These are phyloP conservation scores for Lumnitzera littorea DNA, from an alignment of 345 rosid species.

Conservation along the genomic window DNA sequence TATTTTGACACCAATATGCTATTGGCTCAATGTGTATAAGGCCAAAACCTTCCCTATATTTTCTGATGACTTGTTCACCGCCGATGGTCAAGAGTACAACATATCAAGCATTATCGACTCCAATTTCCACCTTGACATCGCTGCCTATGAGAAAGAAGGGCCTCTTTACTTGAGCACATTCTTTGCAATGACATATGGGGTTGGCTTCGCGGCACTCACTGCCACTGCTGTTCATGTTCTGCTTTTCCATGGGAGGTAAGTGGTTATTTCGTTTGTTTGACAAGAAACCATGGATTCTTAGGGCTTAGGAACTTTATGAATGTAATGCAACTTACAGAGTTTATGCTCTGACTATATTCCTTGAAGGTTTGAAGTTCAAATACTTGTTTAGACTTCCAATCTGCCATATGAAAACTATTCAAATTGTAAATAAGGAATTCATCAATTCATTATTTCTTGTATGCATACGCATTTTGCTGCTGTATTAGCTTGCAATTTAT, in stretches of 20 bases:
- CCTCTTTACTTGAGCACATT: conserved; percentile 79
- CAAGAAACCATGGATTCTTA: too few relatives aligned
- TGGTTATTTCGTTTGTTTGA: background rate
- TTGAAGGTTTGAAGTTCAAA: too few relatives aligned
- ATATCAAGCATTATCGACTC: conserved; percentile 66
- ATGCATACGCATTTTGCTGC: too few relatives aligned
- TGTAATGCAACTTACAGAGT: too few relatives aligned
- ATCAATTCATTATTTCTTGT: too few relatives aligned
- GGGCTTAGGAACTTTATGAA: too few relatives aligned
- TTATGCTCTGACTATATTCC: too few relatives aligned
- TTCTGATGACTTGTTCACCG: conserved; percentile 69
- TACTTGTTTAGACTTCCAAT: too few relatives aligned
- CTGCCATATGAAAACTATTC: too few relatives aligned
- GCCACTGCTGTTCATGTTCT: conserved; percentile 81
- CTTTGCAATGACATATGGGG: conserved; percentile 80
- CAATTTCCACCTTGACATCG: conserved; percentile 62
- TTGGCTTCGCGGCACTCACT: conserved; percentile 83
- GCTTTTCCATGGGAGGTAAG: conserved; percentile 86
- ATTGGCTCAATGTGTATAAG: conserved; percentile 66
- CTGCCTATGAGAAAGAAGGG: conserved; percentile 72
- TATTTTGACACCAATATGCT: conserved; percentile 59
- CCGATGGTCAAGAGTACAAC: conserved; percentile 61
- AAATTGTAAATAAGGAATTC: too few relatives aligned
- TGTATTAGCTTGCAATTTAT: too few relatives aligned
- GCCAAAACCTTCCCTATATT: conserved; percentile 87